These are phyloP conservation scores for Talaromyces wortmannii DNA, from an alignment of 495 filamentous ascomycete species.

Conservation along the genomic window DNA sequence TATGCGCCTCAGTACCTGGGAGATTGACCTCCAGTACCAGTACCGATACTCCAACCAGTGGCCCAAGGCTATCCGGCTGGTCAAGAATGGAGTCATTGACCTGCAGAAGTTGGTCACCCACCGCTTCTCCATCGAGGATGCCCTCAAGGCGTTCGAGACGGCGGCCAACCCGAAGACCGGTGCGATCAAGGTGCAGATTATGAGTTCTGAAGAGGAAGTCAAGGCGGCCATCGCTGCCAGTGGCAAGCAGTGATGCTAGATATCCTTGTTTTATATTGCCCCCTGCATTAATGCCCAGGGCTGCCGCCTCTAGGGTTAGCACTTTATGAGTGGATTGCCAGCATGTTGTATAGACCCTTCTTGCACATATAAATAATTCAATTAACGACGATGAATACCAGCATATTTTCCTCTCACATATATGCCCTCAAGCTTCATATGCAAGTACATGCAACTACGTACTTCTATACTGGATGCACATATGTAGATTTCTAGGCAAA, in stretches of 20 bases:
- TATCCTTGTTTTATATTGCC: not conserved
- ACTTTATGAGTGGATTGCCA: too few species aligned
- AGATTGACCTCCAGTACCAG: slow-evolving; percentile 93
- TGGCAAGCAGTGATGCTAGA: not conserved
- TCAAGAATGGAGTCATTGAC: slow-evolving; percentile 75
- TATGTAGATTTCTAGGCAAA: too few species aligned
- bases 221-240: not conserved
- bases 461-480: too few species aligned
- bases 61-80: slow-evolving; percentile 84
- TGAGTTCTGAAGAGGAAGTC: slow-evolving; percentile 42
- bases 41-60: slow-evolving; percentile 94
- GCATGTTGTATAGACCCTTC: not conserved
- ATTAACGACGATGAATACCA: not conserved
- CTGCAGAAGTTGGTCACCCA: slow-evolving; percentile 80
- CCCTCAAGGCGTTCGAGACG: slow-evolving; percentile 80
- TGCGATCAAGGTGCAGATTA: slow-evolving; percentile 92
- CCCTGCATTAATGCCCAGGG: not conserved
- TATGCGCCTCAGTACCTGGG: slow-evolving; percentile 81
- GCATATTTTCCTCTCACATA: not conserved
- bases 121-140: slow-evolving; percentile 77
- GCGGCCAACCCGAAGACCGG: slow-evolving; percentile 83
- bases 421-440: too few species aligned
- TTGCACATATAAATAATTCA: not conserved
- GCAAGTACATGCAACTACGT: too few species aligned
- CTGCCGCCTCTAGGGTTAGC: too few species aligned